A percentile compares a stretch with the other conserved stretches of the same genome.
These are phyloP conservation scores for Actinidia chinensis DNA, from an alignment of 179 eudicot species.

Conservation along the genomic window DNA sequence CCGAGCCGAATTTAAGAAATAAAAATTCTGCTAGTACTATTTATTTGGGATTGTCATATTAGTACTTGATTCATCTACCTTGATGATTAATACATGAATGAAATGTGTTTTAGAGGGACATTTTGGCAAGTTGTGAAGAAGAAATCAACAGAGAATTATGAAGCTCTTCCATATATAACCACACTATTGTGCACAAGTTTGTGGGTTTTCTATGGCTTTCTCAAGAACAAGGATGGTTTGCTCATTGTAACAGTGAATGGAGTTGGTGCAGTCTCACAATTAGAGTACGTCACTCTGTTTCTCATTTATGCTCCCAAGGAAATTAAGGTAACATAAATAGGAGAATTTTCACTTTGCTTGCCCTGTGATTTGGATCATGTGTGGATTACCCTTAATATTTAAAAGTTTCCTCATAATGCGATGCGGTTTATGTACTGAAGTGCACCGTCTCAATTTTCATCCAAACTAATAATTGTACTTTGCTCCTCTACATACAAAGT, in stretches of 20 bases:
- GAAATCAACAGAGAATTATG: conserved; percentile 38
- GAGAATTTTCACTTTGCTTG: not conserved
- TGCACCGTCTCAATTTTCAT: no score
- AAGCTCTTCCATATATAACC: conserved; percentile 36
- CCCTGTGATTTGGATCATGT: not conserved
- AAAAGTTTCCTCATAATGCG: no score
- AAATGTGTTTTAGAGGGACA: conserved; percentile 23
- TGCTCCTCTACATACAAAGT: no score
- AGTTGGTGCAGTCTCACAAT: not conserved
- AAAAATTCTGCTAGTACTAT: not conserved
- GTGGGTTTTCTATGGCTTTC: conserved; percentile 43
- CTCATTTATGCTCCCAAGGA: conserved; percentile 15
- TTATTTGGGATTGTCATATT: not conserved
- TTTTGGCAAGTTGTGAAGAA: conserved; percentile 36
- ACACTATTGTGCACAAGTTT: conserved; percentile 36
- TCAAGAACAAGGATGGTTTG: not conserved
- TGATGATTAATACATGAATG: not conserved
- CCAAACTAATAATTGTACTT: no score
- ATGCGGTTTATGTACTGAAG: no score
- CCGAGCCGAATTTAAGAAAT: no score
- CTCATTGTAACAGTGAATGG: conserved; percentile 10
- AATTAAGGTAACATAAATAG: not conserved
- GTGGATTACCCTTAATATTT: not conserved
- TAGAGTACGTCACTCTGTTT: not conserved
- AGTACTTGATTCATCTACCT: not conserved